A percentile compares a stretch with the other conserved stretches of the same genome.
phyloP scores from a whole-genome alignment of 164 flowering plant genomes.

The Malania oleifera region DNA sequence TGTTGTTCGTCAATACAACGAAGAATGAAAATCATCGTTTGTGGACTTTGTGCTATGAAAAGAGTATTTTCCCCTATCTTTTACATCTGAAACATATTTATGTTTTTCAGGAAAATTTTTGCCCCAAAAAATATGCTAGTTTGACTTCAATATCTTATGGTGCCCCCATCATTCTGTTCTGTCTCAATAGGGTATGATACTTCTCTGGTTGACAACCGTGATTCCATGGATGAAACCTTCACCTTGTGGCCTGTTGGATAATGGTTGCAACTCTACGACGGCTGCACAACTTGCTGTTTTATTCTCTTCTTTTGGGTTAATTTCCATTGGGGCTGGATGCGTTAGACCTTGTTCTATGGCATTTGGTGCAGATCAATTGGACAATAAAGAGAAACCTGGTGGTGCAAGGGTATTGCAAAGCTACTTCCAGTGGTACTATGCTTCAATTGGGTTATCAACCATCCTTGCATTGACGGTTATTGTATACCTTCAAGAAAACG shows the following conservation, averaged over 20 bases:
- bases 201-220: slow-evolving; percentile 20
- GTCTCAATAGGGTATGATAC: slow-evolving; percentile 9
- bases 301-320: slow-evolving; percentile 12
- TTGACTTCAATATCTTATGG: too few species aligned
- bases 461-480: slow-evolving; percentile 1
- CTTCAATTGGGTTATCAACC: slow-evolving; percentile 5
- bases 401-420: slow-evolving; percentile 1
- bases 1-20: too few species aligned
- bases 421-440: slow-evolving; percentile 10
- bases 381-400: background rate
- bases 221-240: slow-evolving; percentile 15
- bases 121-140: too few species aligned
- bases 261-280: slow-evolving; percentile 11
- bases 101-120: too few species aligned
- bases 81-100: too few species aligned
- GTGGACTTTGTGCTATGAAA: too few species aligned
- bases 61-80: too few species aligned
- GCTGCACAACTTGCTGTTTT: slow-evolving; percentile 10
- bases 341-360: slow-evolving; percentile 20
- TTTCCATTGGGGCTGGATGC: slow-evolving; percentile 25
- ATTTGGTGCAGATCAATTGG: slow-evolving; percentile 13
- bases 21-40: too few species aligned
- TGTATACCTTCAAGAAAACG: slow-evolving; percentile 4
- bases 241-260: slow-evolving; percentile 2
- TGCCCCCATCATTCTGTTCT: background rate